Base-by-base conservation (phyloP, 371 early-diverging fungal genomes). In the Mortierella sp. region DNA sequence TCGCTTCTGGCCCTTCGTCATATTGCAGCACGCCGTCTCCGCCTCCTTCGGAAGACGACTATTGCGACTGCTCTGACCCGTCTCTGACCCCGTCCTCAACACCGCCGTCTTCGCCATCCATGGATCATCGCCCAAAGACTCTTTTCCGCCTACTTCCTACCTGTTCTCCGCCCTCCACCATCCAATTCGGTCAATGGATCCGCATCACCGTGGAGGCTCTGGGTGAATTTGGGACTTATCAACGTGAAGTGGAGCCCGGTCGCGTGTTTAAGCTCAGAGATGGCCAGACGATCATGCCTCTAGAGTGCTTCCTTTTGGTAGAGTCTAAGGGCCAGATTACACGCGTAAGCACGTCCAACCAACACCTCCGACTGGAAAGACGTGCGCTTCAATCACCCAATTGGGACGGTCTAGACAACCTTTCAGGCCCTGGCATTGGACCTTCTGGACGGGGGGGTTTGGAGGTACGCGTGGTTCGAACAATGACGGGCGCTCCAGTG, bases 381-480 rank as follows among this genome's bases (percentile, higher is more conserved):
- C 72, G 67, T 12, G 62, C 58, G 24, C 45, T 72, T 12, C 68
- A 67, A 21, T 67, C 73, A 2, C 19, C 60, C 7, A 49, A 48
- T 48, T 73, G 73, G 73, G 60, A 39, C 31, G 67, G 53, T 8
- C 2, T 57, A 6, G 60, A 60, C 3, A 38, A 24, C 30, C 58
- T 63, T 0, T 45, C 64, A 3, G 61, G 68, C 2, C 76, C 83
- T 28, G 87, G 86, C 2, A 84, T 84, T 65, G 67, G 61, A 7
- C 61, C 67, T 6, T 63, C 79, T 3, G 83, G 86, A 6, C 82
- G 72, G 54, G 87, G 87, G 9, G 80, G 83, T 12, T 67, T 87
- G 54, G 84, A 85, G 48, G 74, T 82, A 34, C 65, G 81, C 16
- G 56, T 87, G 10, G 45, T 46, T 5, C 53, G 72, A 55, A 51